Evolutionary conservation across 2,329 filamentous ascomycete genomes (phyloP), one percentile per base, ranked within the genome.

Genomic region (Fusarium sp.): DNA sequence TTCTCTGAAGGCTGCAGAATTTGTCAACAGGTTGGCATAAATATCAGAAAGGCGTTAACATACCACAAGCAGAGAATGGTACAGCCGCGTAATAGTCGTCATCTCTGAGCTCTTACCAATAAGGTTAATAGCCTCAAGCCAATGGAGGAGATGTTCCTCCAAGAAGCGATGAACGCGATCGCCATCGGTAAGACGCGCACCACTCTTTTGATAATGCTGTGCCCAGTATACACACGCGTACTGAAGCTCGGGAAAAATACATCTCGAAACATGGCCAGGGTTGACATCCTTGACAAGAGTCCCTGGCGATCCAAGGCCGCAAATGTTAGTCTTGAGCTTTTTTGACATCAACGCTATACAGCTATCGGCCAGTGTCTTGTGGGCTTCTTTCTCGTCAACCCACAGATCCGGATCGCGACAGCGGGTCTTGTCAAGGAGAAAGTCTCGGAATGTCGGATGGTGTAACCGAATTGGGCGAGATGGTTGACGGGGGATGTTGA

Each of bases 1-100:
- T 52, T 52, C 19, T 43, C 26, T 0, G 37, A 26, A 6, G 49
- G 49, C 49, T 52, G 5, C 9, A 14, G 13, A 1, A 1, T 7
- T 13, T 30, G 39, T 43, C 13, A 35, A 5, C 13, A 24, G 10
- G 10, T 33, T 15, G 7, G 14, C 5, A 35, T 17, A 5, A n/a
- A 24, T 8, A 2, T 4, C 26, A 24, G 5, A n/a, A 19, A 11
- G 13, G 13, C 0, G 0, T 5, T 14, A 7, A 52, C 49, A 13
- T 52, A 52, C 39, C 24, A 43, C 39, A 5, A 52, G 49, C 5
- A 52, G n/a, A 26, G 49, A 52, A 43, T 52, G 49, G 5, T 52
- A 44, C 5, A 52, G 28, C 5, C 49, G 15, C 5, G 41, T 19
- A 17, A 52, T 52, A 6, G 39, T 24, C 2, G 26, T 32, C 49